Conservation (phyloP, 805 yeast species). For the Zygoascus ofunaensis region DNA sequence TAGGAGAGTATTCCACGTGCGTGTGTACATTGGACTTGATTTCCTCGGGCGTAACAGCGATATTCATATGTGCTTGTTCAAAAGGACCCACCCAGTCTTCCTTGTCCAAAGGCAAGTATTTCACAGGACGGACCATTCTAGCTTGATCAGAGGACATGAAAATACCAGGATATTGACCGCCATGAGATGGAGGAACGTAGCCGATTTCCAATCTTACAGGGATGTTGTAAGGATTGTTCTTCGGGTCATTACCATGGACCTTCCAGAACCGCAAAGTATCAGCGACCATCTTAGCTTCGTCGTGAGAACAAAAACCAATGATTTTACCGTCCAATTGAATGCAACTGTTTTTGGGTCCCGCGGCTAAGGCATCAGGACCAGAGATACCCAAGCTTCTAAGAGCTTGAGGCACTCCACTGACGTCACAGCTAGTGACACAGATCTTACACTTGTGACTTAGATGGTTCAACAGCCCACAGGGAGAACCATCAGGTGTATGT, state of each 20-base stretch:
- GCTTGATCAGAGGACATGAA: slow-evolving; percentile 86
- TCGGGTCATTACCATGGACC: slow-evolving; percentile 50
- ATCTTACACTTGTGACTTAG: slow-evolving; percentile 90
- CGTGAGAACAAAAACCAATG: slow-evolving; percentile 90
- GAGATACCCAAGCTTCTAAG: slow-evolving; percentile 64
- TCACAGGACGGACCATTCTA: slow-evolving; percentile 93
- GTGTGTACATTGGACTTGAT: slow-evolving; percentile 72
- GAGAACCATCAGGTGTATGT: slow-evolving; percentile 99
- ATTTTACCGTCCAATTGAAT: slow-evolving; percentile 90
- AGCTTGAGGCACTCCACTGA: slow-evolving; percentile 56
- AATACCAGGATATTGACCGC: slow-evolving; percentile 97
- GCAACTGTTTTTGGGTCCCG: slow-evolving; percentile 72
- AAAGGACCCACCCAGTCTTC: slow-evolving; percentile 91
- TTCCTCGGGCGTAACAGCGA: slow-evolving; percentile 91
- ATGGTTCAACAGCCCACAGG: slow-evolving; percentile 96
- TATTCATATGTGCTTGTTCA: slow-evolving; percentile 93
- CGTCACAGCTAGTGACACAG: slow-evolving; percentile 69
- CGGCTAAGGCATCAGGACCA: slow-evolving; percentile 64
- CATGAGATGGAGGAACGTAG: slow-evolving; percentile 87
- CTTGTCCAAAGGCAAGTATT: slow-evolving; percentile 75
- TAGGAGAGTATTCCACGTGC: slow-evolving; percentile 92
- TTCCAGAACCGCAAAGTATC: slow-evolving; percentile 90
- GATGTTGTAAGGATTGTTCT: slow-evolving; percentile 38
- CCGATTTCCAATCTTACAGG: slow-evolving; percentile 89
- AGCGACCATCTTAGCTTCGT: slow-evolving; percentile 76